Percentiles rank a stretch among this genome's conserved stretches.
Evolutionary conservation across 1,284 basidiomycete genomes (phyloP).

Genomic region (Microbotryum lychnidis-dioicae): DNA sequence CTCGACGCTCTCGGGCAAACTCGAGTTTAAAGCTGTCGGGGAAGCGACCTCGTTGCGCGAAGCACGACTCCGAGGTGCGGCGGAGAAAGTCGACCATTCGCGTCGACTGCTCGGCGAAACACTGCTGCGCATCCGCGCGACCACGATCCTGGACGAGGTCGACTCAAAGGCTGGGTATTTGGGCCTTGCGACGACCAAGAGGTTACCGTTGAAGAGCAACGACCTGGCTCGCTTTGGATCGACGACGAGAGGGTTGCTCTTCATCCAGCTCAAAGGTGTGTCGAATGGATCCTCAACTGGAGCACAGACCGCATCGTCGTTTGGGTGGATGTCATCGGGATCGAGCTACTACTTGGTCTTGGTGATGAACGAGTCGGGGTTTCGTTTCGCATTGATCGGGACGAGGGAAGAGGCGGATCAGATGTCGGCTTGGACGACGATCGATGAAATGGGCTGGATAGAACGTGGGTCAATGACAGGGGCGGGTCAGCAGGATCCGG

Average conservation of each 20-base stretch:
- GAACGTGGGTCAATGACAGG: constrained; percentile 39
- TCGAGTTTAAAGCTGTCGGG: constrained; percentile 14
- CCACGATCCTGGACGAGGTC: constrained; percentile 28
- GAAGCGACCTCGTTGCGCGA: constrained; percentile 1
- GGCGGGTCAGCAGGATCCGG: not conserved
- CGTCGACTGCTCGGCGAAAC: not conserved
- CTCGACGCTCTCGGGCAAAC: constrained; percentile 8
- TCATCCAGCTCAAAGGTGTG: constrained; percentile 10
- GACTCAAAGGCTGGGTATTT: constrained; percentile 13
- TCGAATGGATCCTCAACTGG: not conserved
- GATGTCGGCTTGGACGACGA: constrained; percentile 43
- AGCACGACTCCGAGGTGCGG: constrained; percentile 3
- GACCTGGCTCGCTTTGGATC: constrained; percentile 23
- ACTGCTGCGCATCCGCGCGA: constrained; percentile 9
- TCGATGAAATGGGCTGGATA: constrained; percentile 70
- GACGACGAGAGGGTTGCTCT: constrained; percentile 6
- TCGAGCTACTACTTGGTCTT: constrained; percentile 14
- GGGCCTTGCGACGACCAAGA: constrained; percentile 10
- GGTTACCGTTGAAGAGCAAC: constrained; percentile 12
- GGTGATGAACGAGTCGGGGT: constrained; percentile 16
- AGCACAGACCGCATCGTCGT: not conserved
- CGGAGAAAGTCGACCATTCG: constrained; percentile 11
- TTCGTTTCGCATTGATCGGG: constrained; percentile 16
- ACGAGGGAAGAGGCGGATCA: constrained; percentile 14
- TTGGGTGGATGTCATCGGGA: not conserved